A percentile compares a stretch with the other conserved stretches of the same genome.
Evolutionary conservation across 352 stramenopile species (phyloP).

Genomic region (Pythium biforme): DNA sequence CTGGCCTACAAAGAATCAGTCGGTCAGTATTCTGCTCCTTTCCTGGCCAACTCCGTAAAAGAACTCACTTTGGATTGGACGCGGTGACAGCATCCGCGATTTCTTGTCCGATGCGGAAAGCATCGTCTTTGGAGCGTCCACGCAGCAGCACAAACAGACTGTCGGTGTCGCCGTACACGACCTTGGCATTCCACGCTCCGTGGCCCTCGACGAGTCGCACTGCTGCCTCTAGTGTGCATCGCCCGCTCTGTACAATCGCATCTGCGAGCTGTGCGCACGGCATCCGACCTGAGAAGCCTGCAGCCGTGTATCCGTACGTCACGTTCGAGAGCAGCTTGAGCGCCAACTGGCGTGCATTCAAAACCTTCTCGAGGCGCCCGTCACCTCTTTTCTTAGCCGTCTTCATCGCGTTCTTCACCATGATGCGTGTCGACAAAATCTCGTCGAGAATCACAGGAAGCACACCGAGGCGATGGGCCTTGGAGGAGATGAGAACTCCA

Average conservation of each 20-base stretch:
- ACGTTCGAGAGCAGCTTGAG: conserved; percentile 99
- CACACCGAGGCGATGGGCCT: conserved; percentile 92
- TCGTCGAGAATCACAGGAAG: conserved; percentile 97
- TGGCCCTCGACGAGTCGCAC: conserved; percentile 90
- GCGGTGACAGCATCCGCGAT: conserved; percentile 87
- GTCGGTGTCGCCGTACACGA: conserved; percentile 98
- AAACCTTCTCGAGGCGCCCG: conserved; percentile 55
- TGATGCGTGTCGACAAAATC: conserved; percentile 94
- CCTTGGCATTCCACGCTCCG: conserved; percentile 81
- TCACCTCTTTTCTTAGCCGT: conserved; percentile 74
- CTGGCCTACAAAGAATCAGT: conserved; percentile 38
- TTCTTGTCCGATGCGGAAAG: conserved; percentile 93
- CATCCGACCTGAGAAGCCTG: conserved; percentile 97
- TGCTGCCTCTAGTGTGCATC: conserved; percentile 92
- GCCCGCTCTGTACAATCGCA: conserved; percentile 93
- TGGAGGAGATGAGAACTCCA: conserved; percentile 94
- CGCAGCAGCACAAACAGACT: conserved; percentile 97
- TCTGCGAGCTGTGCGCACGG: conserved; percentile 96
- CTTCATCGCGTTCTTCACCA: conserved; percentile 98
- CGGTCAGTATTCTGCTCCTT: background rate
- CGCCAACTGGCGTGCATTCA: conserved; percentile 88
- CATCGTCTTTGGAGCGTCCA: conserved; percentile 91
- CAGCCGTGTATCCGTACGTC: conserved; percentile 98
- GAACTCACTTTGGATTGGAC: conserved; percentile 75
- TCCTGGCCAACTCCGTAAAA: background rate